These are phyloP conservation scores for Chaetomiaceae sp. DNA, from an alignment of 2,329 filamentous ascomycete genomes.

Conservation along the genomic window DNA sequence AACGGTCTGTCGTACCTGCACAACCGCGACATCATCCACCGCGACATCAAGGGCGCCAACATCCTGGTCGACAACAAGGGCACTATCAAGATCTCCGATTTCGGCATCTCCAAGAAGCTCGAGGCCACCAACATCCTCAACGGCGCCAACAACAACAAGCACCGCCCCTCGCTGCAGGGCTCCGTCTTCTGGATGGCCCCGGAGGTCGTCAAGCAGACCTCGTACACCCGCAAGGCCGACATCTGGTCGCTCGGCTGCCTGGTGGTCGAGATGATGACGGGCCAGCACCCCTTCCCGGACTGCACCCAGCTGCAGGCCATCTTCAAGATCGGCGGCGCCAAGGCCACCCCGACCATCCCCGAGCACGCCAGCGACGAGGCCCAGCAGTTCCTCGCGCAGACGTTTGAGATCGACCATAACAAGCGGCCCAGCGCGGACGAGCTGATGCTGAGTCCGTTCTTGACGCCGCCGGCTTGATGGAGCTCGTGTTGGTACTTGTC, in stretches of 20 bases:
- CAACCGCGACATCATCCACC: constrained; percentile 91
- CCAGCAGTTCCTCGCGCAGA: constrained; percentile 73
- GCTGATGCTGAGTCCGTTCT: constrained; percentile 74
- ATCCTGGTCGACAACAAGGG: constrained; percentile 99
- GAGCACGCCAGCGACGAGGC: constrained; percentile 81
- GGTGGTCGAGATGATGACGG: constrained; percentile 99
- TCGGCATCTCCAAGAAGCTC: constrained; percentile 96
- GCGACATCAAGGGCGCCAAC: constrained; percentile 98
- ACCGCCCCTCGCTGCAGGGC: constrained; percentile 78
- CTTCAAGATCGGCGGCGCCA: constrained; percentile 91
- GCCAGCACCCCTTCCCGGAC: constrained; percentile 91
- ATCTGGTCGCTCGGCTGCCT: constrained; percentile 97
- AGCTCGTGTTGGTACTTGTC: not conserved
- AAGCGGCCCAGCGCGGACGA: constrained; percentile 88
- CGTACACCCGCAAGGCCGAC: constrained; percentile 95
- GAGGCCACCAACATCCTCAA: constrained; percentile 81
- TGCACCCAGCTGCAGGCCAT: constrained; percentile 96
- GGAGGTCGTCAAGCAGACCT: constrained; percentile 95
- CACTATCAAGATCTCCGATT: constrained; percentile 98
- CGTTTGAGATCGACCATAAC: constrained; percentile 94
- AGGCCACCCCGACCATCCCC: constrained; percentile 81
- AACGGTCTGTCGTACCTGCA: constrained; percentile 90
- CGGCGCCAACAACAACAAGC: constrained; percentile 60
- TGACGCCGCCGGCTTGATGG: constrained; percentile 47
- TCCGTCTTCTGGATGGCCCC: constrained; percentile 99